Evolutionary conservation across 2,329 filamentous ascomycete species (phyloP).

Genomic region (Sporothrix luriei): DNA sequence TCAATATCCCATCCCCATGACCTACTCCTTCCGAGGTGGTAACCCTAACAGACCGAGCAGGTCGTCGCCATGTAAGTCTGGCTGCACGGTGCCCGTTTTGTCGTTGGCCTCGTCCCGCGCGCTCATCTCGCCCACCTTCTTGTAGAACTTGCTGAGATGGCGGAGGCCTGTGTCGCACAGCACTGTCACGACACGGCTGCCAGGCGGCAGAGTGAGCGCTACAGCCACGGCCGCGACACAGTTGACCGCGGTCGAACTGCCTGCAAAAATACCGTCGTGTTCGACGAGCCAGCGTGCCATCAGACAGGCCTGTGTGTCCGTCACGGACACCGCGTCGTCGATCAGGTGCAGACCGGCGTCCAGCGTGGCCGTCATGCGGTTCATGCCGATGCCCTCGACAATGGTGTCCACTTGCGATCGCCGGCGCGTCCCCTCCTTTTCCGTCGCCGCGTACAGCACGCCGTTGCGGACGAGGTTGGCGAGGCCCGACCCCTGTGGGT

Average conservation of each 20-base stretch:
- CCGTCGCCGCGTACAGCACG: slow-evolving; percentile 90
- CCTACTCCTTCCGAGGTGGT: slow-evolving; percentile 34
- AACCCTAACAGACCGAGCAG: slow-evolving; percentile 57
- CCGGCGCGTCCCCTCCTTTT: slow-evolving; percentile 86
- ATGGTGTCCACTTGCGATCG: slow-evolving; percentile 92
- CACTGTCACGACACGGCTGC: slow-evolving; percentile 76
- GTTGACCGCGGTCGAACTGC: slow-evolving; percentile 95
- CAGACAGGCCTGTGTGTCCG: slow-evolving; percentile 80
- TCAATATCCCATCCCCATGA: too few relatives aligned
- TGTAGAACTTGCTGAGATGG: slow-evolving; percentile 85
- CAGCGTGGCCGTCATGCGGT: slow-evolving; percentile 91
- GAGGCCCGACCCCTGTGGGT: slow-evolving; percentile 90
- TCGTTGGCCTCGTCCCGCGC: slow-evolving; percentile 40
- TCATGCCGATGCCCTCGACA: slow-evolving; percentile 94
- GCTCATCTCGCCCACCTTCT: slow-evolving; percentile 67
- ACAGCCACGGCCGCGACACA: slow-evolving; percentile 77
- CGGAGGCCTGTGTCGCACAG: slow-evolving; percentile 81
- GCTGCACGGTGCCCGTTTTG: slow-evolving; percentile 37
- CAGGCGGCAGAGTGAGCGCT: slow-evolving; percentile 63
- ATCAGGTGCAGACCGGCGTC: slow-evolving; percentile 82
- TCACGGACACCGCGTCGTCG: slow-evolving; percentile 86
- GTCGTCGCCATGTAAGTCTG: slow-evolving; percentile 40
- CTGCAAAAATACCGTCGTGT: slow-evolving; percentile 90
- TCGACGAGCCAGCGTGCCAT: slow-evolving; percentile 99
- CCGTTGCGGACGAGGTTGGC: slow-evolving; percentile 91